Base-by-base conservation (phyloP, 768 basidiomycete species). In the Lepiota brunneoincarnata region DNA sequence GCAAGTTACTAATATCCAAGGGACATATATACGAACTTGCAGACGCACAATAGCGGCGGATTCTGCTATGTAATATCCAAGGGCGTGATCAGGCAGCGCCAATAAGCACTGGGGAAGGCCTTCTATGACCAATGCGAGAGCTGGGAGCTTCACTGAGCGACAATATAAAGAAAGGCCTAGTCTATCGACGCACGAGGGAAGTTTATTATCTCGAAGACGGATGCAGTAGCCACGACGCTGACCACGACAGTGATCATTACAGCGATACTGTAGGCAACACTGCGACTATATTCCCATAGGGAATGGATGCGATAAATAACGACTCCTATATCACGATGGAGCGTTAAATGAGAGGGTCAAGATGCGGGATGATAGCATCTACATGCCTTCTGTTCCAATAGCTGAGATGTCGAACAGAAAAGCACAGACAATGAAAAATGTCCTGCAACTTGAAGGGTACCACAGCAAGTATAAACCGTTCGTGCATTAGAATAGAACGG, bases 381-480 rank as follows among this genome's bases (percentile, higher is more conserved):
- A 41, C 49, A 28, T 10, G 40, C 49, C 49, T 34, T 50, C 49
- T n/a, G 49, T 50, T 28, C 49, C 39, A 28, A 50, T 39, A 24
- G 31, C 35, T 21, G 49, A 24, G 28, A 31, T 15, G n/a, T 28
- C 14, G 9, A 23, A 39, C 4, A 50, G 14, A 14, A 50, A 2
- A 3, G 26, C 15, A n/a, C 6, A 10, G 4, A 28, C 23, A 28
- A 50, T 28, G 6, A 41, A 7, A 17, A n/a, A 50, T 23, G 21
- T 20, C 40, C 31, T 17, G 12, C 49, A 50, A 11, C 49, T 50
- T n/a, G 7, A 18, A 10, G 12, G 9, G 5, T 17, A 26, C 31
- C 31, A 10, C 3, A 31, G 7, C 7, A 31, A 9, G 3, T 31
- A 31, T 31, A 10, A 31, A 9, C 31, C 11, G 4, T 10, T 31